Evolutionary conservation across 371 early-diverging fungal genomes (phyloP).

Genomic region (Mucor velutinosus): DNA sequence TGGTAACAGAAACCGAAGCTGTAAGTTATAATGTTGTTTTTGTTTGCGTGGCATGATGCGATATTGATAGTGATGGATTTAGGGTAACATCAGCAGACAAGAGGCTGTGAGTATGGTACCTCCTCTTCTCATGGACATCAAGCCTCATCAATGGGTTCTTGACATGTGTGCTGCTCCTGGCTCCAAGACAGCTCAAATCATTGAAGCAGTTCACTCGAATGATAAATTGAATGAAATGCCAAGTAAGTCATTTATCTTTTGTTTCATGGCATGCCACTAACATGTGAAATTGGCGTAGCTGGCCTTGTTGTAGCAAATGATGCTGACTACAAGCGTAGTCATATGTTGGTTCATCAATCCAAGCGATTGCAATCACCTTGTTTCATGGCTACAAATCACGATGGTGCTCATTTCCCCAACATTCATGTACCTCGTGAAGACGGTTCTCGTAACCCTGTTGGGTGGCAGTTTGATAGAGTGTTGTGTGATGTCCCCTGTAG

Average conservation of each 20-base stretch:
- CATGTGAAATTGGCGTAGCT: conserved; percentile 24
- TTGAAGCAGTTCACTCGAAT: conserved; percentile 88
- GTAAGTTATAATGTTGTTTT: conserved; percentile 33
- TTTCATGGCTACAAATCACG: conserved; percentile 96
- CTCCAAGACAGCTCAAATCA: conserved; percentile 89
- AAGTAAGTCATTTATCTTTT: conserved; percentile 35
- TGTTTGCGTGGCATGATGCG: background rate
- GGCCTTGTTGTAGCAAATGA: conserved; percentile 99
- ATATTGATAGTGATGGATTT: background rate
- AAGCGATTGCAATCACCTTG: conserved; percentile 91
- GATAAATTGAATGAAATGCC: conserved; percentile 65
- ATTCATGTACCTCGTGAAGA: conserved; percentile 48
- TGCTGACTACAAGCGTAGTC: conserved; percentile 86
- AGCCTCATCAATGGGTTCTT: conserved; percentile 81
- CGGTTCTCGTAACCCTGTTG: background rate
- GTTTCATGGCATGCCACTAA: too few species aligned
- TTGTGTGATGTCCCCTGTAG: conserved; percentile 98
- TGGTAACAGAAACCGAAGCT: conserved; percentile 93
- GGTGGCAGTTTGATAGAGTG: conserved; percentile 91
- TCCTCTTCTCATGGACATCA: conserved; percentile 90
- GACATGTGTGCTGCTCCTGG: conserved; percentile 96
- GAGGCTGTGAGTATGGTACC: conserved; percentile 99
- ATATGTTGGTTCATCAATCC: conserved; percentile 95
- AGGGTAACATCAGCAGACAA: conserved; percentile 96
- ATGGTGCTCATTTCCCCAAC: conserved; percentile 92